Conservation (phyloP, 2,329 filamentous ascomycete genomes). For the Claviceps fusiformis region DNA sequence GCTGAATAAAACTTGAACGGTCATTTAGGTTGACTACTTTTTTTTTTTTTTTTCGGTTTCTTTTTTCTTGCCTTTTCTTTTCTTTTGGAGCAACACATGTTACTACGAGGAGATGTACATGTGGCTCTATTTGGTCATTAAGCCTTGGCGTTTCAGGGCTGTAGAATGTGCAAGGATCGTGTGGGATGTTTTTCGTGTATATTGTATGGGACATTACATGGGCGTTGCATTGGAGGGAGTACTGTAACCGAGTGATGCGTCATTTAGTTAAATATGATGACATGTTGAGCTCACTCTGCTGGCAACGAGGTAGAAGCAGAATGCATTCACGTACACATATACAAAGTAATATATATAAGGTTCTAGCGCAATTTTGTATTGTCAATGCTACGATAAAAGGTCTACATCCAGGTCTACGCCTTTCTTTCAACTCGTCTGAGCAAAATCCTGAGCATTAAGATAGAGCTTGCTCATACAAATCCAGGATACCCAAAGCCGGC, state of each 20-base stretch:
- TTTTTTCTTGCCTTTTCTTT: not conserved
- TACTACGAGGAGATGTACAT: not conserved
- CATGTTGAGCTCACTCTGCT: not conserved
- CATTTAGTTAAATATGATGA: not conserved
- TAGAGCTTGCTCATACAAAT: no score
- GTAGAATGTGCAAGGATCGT: not conserved
- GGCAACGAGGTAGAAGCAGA: not conserved
- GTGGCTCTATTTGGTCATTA: not conserved
- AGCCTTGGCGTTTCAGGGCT: not conserved
- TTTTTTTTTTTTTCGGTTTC: not conserved
- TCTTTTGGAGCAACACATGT: not conserved
- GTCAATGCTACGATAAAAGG: no score
- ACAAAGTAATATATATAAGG: not conserved
- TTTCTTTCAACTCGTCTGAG: no score
- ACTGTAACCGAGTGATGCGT: not conserved
- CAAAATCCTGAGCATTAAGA: no score
- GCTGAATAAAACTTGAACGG: constrained; percentile 1
- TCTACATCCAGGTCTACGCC: no score
- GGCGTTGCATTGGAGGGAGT: not conserved
- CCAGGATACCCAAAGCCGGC: no score
- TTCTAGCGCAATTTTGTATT: no score
- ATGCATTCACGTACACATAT: not conserved
- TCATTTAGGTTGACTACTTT: not conserved
- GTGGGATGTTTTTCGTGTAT: not conserved
- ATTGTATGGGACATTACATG: not conserved